Base-by-base conservation (phyloP, 2,329 filamentous ascomycete genomes). In the Fusarium transvaalense region DNA sequence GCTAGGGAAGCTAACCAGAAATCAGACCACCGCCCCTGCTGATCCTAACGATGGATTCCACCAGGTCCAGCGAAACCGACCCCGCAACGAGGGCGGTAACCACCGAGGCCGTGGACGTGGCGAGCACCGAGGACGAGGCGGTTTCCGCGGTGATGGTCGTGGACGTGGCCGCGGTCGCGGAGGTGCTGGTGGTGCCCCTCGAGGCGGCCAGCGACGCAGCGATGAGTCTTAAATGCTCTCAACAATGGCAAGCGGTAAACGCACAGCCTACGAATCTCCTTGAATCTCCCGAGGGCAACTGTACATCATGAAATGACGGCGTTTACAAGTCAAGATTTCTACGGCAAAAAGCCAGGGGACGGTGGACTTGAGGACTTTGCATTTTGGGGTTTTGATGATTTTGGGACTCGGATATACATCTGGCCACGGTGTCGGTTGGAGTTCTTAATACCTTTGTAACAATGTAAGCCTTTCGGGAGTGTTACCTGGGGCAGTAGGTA, bases 1-100 rank as follows among this genome's bases (percentile, higher is more conserved):
- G 12, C 31, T 17, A 14, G 17, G 25, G 21, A 38, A 29, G 31
- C 71, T 74, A 60, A 71, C 39, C n/a, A 23, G 21, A 21, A 55
- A 42, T 23, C 29, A 74, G 71, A 64, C 80, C 47, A 81, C 84
- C 50, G 68, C 78, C 10, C 71, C 78, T 10, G 68, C 79, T 23
- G 83, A 84, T 27, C 63, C 78, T 51, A 84, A 84, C 69, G 91
- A 93, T 74, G 91, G 91, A 25, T 94, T 93, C 84, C 89, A 91
- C 62, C 88, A 91, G 74, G 91, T 93, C 13, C 87, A 87, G 74
- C 87, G 88, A 74, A 86, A 87, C 78, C 84, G 85, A 61, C 83
- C 82, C 55, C 85, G 85, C 57, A 83, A 84, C 73, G 84, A 88
- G 56, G 82, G 81, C 35, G 78, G 81, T 56, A 80, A 73, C 61